Percentiles rank a stretch among this genome's conserved stretches.
Evolutionary conservation across 1,284 basidiomycete genomes (phyloP).

Genomic region (Naganishia cerealis): DNA sequence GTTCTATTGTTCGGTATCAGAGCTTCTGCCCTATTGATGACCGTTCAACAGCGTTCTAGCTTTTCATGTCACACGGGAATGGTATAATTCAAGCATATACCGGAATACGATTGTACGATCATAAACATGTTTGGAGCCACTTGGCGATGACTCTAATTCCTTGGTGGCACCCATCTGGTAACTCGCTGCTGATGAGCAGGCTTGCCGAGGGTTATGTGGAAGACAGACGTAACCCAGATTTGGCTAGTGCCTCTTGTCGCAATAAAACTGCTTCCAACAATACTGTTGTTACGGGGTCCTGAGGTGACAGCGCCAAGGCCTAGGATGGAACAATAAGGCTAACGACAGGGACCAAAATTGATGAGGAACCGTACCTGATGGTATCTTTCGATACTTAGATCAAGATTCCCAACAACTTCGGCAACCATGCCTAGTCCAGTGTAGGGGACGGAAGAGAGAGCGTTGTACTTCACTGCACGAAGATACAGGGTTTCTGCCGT

Average conservation of each 20-base stretch:
- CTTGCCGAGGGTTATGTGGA: not conserved
- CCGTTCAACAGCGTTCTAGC: too few relatives aligned
- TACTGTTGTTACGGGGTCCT: slow-evolving; percentile 80
- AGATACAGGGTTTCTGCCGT: slow-evolving; percentile 71
- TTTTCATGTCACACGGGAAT: too few relatives aligned
- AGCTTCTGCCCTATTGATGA: too few relatives aligned
- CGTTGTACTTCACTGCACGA: slow-evolving; percentile 75
- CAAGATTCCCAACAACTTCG: slow-evolving; percentile 69
- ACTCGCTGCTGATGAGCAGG: not conserved
- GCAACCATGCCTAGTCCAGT: slow-evolving; percentile 80
- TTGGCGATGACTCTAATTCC: not conserved
- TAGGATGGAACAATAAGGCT: slow-evolving; percentile 44
- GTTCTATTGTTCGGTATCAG: too few relatives aligned
- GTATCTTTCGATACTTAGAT: slow-evolving; percentile 79
- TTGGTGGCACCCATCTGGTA: not conserved
- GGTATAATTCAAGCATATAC: too few relatives aligned
- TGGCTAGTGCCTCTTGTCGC: slow-evolving; percentile 52
- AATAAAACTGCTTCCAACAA: slow-evolving; percentile 78
- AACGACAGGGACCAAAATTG: not conserved
- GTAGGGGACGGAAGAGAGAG: slow-evolving; percentile 72
- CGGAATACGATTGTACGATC: too few relatives aligned
- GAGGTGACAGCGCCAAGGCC: slow-evolving; percentile 79
- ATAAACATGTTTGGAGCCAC: too few relatives aligned
- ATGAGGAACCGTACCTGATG: slow-evolving; percentile 67
- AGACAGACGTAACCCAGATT: slow-evolving; percentile 26